phyloP scores from a whole-genome alignment of 352 stramenopile species.

The Discostella stelligera region DNA sequence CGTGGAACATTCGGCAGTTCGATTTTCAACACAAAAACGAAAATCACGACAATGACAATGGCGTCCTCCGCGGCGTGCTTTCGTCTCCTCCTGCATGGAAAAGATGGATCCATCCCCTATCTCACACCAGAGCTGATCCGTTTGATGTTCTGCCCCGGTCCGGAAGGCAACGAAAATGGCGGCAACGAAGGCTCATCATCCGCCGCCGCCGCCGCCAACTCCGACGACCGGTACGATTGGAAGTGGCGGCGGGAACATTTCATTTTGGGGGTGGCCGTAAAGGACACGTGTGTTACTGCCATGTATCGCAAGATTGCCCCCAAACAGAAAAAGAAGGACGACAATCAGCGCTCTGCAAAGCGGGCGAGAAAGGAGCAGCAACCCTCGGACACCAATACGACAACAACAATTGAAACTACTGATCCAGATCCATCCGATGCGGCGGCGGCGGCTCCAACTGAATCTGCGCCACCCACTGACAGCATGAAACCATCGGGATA shows the following conservation, averaged over 20 bases:
- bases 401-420: neutral
- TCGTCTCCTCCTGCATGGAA: conserved; percentile 62
- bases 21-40: no score
- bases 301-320: conserved; percentile 28
- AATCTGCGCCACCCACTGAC: conserved; percentile 4
- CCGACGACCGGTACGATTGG: conserved; percentile 3
- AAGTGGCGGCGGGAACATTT: conserved; percentile 37
- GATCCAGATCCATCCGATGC: neutral
- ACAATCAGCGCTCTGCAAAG: neutral
- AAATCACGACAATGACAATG: neutral
- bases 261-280: conserved; percentile 66
- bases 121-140: conserved; percentile 54
- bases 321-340: conserved; percentile 14
- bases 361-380: neutral
- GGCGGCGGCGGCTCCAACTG: no score
- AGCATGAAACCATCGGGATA: conserved; percentile 60
- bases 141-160: conserved; percentile 50
- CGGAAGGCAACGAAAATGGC: conserved; percentile 11
- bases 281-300: conserved; percentile 62
- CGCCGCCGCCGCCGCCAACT: neutral
- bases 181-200: neutral
- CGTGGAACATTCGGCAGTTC: no score
- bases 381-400: neutral
- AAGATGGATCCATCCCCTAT: conserved; percentile 70
- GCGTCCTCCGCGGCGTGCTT: conserved; percentile 19